Percentiles rank a stretch among this genome's conserved stretches.
Conservation (phyloP, 352 stramenopile species). For the Pythium plurisporium region DNA sequence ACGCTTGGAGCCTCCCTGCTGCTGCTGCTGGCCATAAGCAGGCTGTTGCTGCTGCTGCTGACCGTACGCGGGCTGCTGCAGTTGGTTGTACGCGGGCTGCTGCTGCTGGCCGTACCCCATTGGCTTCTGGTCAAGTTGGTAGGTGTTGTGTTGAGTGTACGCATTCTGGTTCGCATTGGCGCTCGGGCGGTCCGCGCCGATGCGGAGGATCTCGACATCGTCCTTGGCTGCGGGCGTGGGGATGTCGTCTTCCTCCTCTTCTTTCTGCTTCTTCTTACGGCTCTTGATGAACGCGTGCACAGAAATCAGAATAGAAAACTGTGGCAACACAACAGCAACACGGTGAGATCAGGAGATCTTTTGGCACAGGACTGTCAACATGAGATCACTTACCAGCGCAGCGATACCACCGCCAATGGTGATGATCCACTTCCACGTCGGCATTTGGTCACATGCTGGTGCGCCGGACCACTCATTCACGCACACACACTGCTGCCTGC, state of each 20-base stretch:
- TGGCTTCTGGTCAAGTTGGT: no score
- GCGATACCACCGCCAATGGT: slow-evolving; percentile 36
- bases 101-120: no score
- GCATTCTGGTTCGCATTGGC: no score
- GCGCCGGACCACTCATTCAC: slow-evolving; percentile 30
- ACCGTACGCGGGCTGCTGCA: no score
- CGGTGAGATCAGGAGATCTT: not conserved
- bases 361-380: no score
- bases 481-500: slow-evolving; percentile 28
- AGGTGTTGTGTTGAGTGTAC: no score
- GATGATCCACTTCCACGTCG: slow-evolving; percentile 34
- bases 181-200: slow-evolving; percentile 18
- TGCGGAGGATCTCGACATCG: slow-evolving; percentile 25
- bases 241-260: slow-evolving; percentile 16
- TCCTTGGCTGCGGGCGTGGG: slow-evolving; percentile 8
- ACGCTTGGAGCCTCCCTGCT: no score
- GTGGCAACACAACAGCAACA: not conserved
- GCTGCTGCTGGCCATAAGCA: no score
- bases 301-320: slow-evolving; percentile 30
- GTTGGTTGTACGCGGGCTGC: no score
- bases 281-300: slow-evolving; percentile 28
- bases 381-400: slow-evolving; percentile 25
- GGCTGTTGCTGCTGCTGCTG: slow-evolving; percentile 1
- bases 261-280: slow-evolving; percentile 25
- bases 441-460: slow-evolving; percentile 29